phyloP scores from a whole-genome alignment of 441 rosid species.

The Manihot esculenta region DNA sequence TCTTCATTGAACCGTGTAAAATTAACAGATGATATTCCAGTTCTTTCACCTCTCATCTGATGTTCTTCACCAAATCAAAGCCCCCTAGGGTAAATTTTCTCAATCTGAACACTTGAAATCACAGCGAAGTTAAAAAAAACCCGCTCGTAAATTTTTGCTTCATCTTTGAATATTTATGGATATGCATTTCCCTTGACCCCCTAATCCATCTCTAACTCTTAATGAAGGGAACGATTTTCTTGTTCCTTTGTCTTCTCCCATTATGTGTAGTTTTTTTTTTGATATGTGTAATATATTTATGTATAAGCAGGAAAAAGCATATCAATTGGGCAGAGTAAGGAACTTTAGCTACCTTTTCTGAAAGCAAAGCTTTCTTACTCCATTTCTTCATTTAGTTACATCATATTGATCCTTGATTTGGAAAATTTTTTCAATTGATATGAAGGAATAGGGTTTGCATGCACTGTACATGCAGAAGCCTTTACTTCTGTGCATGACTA shows the following conservation, averaged over 20 bases:
- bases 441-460: not conserved
- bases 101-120: not conserved
- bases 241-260: too few species aligned
- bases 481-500: not conserved
- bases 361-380: not conserved
- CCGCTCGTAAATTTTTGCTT: not conserved
- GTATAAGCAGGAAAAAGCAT: not conserved
- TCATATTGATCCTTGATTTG: not conserved
- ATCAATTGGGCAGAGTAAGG: not conserved
- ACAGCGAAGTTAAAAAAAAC: not conserved
- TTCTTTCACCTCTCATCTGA: slow-evolving; percentile 12
- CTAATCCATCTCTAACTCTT: not conserved
- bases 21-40: slow-evolving; percentile 14
- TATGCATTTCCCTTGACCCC: not conserved
- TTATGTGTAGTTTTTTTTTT: too few species aligned
- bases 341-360: not conserved
- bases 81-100: slow-evolving; percentile 19
- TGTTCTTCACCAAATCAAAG: slow-evolving; percentile 18
- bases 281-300: too few species aligned
- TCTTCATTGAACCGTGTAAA: slow-evolving; percentile 27
- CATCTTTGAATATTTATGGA: not conserved
- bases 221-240: too few species aligned
- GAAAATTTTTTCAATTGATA: not conserved
- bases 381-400: not conserved
- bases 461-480: slow-evolving; percentile 15